These are phyloP conservation scores for Cubamyces sp. DNA, from an alignment of 768 basidiomycete genomes.

Conservation along the genomic window DNA sequence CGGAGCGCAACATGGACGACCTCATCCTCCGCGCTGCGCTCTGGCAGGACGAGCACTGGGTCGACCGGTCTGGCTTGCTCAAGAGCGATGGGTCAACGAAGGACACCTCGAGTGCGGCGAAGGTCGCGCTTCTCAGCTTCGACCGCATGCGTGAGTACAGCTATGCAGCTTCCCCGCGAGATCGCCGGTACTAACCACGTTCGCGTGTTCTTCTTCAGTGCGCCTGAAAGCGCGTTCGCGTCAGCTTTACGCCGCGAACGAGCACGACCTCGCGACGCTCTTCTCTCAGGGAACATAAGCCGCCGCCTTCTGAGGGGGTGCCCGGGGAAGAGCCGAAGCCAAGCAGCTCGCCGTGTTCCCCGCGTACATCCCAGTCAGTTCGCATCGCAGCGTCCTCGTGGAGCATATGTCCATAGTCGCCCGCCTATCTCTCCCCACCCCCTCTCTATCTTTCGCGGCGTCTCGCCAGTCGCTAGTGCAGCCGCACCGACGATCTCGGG, in stretches of 20 bases:
- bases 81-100: constrained; percentile 42
- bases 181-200: constrained; percentile 24
- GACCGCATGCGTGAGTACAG: constrained; percentile 84
- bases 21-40: constrained; percentile 89
- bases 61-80: constrained; percentile 79
- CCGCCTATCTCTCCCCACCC: background rate
- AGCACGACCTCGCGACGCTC: constrained; percentile 81
- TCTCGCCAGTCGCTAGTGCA: background rate
- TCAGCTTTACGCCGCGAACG: constrained; percentile 82
- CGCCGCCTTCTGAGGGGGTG: background rate
- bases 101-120: constrained; percentile 56
- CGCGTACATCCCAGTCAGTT: background rate
- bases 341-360: background rate
- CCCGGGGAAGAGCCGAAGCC: background rate
- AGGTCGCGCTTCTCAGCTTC: constrained; percentile 87
- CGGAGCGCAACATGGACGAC: constrained; percentile 90
- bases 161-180: constrained; percentile 3
- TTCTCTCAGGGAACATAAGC: constrained; percentile 44
- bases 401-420: background rate
- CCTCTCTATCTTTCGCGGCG: no score
- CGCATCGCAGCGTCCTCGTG: constrained; percentile 1
- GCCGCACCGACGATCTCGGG: background rate
- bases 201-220: constrained; percentile 48
- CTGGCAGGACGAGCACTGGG: constrained; percentile 94
- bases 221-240: constrained; percentile 89